Evolutionary conservation across 1,139 yeast species (phyloP), one percentile per base, ranked within the genome.

Genomic region (Suhomyces panamericanus): DNA sequence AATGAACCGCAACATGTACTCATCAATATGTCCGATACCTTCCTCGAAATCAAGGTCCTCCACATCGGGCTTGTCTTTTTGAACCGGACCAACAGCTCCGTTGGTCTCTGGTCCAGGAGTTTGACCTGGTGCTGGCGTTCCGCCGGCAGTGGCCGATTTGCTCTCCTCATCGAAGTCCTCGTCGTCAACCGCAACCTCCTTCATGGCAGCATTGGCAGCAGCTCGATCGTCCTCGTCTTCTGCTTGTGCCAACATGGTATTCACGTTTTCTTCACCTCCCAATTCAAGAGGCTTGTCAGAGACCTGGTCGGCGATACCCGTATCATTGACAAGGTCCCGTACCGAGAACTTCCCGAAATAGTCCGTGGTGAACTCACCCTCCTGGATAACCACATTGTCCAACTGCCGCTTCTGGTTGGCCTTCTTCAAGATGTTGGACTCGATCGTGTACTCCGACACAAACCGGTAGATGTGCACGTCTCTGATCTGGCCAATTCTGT

Each of bases 351-450:
- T 88, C 34, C 91, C 88, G 62, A 95, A 87, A 63, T 91, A 93
- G 63, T 95, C 99, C 0, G 99, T 95, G 0, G 98, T 95, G 66
- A 95, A 95, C 54, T 91, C 99, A 62, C 99, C 99, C 49, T 93
- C 96, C 67, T 95, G 99, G 55, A 95, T 95, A 44, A 95, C 95
- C 33, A 95, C 96, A 64, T 90, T 90, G 65, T 95, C 99, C 54
- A 95, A 77, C 61, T 91, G 91, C 57, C 96, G 77, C 75, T 95
- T 95, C 66, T 93, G 99, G 57, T 93, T 91, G 1, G 99, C 98
- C 64, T 95, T 93, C 57, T 83, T 83, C 66, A 95, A 77, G 54
- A 95, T 95, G 66, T 95, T 95, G 29, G 96, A 87, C 66, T 95
- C 99, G 52, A 95, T 93, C 4, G 99, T 95, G 68, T 82, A 90